Evolutionary conservation across 495 filamentous ascomycete genomes (phyloP).

Genomic region (Aspergillus mulundensis): DNA sequence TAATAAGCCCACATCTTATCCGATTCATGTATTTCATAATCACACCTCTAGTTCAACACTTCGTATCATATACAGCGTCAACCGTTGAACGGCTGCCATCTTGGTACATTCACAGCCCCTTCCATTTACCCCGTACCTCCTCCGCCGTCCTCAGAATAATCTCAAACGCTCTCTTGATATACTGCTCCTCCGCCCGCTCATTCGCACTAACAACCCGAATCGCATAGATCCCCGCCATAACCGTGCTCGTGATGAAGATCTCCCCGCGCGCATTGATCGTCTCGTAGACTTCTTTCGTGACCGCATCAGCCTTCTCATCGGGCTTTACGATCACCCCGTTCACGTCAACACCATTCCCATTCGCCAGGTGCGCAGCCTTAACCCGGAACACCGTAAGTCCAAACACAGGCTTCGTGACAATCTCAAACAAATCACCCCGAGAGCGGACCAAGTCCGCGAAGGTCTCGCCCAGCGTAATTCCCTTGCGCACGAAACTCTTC

Average conservation of each 20-base stretch:
- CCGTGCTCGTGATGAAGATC: slow-evolving; percentile 78
- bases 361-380: slow-evolving; percentile 22
- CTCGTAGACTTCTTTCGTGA: slow-evolving; percentile 79
- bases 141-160: slow-evolving; percentile 67
- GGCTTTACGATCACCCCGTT: slow-evolving; percentile 31
- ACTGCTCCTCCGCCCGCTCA: slow-evolving; percentile 62
- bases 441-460: slow-evolving; percentile 58
- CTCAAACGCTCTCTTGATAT: slow-evolving; percentile 72
- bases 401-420: slow-evolving; percentile 73
- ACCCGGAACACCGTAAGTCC: slow-evolving; percentile 72
- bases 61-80: too few species aligned
- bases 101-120: too few species aligned
- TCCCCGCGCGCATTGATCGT: slow-evolving; percentile 68
- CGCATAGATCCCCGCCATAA: slow-evolving; percentile 70
- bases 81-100: too few species aligned
- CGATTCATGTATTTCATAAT: too few species aligned
- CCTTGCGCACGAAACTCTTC: slow-evolving; percentile 64
- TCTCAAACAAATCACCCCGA: slow-evolving; percentile 70
- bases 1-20: too few species aligned
- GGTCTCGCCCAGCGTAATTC: slow-evolving; percentile 61
- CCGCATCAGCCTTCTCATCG: slow-evolving; percentile 52
- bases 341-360: slow-evolving; percentile 20
- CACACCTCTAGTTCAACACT: too few species aligned
- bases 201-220: slow-evolving; percentile 80
- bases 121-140: too few species aligned